Conservation (phyloP, 805 yeast genomes). For the Spathaspora gorwiae region DNA sequence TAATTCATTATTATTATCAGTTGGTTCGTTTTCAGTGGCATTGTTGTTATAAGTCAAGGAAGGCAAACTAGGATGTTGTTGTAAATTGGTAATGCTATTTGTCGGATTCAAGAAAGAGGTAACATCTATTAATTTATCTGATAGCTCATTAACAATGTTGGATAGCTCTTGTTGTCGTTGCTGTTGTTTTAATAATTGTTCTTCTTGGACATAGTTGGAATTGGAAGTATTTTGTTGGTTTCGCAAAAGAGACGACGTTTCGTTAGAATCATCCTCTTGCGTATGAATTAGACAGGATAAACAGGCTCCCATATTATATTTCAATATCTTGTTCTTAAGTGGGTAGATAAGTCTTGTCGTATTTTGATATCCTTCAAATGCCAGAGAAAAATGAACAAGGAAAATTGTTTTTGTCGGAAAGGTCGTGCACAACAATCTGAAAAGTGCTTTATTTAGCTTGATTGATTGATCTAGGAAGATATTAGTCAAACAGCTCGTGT, state of each 20-base stretch:
- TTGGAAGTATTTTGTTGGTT: conserved; percentile 23
- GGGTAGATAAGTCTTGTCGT: background rate
- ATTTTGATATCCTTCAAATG: too few relatives aligned
- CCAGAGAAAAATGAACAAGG: background rate
- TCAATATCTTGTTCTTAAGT: background rate
- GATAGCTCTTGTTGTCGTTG: conserved; percentile 45
- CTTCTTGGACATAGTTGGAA: conserved; percentile 34
- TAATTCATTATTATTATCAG: background rate
- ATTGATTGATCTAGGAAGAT: too few relatives aligned
- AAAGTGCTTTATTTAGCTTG: too few relatives aligned
- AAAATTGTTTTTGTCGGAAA: background rate
- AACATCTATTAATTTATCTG: conserved; percentile 34
- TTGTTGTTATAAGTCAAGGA: background rate
- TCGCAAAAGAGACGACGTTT: conserved; percentile 33
- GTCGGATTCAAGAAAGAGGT: conserved; percentile 21
- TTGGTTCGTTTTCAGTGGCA: background rate
- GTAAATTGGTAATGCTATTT: background rate
- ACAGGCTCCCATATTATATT: conserved; percentile 41
- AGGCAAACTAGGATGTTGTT: background rate
- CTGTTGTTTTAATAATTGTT: conserved; percentile 34
- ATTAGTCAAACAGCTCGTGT: too few relatives aligned
- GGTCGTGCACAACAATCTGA: too few relatives aligned
- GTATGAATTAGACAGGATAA: conserved; percentile 41
- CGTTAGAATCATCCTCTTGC: conserved; percentile 35
- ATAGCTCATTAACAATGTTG: conserved; percentile 41